Base-by-base conservation (phyloP, 345 rosid genomes). In the Abelmoschus esculentus region DNA sequence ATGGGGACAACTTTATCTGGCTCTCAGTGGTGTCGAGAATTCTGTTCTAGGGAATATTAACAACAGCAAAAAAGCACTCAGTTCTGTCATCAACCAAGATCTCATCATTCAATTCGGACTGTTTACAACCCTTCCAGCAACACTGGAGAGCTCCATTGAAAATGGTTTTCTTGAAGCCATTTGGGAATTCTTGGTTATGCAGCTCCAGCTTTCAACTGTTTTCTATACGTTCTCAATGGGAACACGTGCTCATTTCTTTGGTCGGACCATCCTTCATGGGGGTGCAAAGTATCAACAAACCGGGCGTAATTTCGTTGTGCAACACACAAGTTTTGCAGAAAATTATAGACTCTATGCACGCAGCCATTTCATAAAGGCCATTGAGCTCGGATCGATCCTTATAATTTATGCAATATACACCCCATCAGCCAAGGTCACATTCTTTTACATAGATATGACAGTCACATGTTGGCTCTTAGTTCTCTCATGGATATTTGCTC, bases 181-280 rank as follows among this genome's bases (percentile, higher is more conserved):
- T 60, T 91, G 98, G 96, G 98, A 89, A 79, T 93, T 93, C 86
- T 73, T 93, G 66, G 88, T 90, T 7, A 91, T 93, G 96, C 87
- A 88, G 84, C 88, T 93, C 64, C 97, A 93, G 81, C 95, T 93
- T 53, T 90, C 97, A 73, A 86, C 95, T 22, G 81, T 93, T 53
- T 93, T 93, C 83, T 93, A 93, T 78, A 88, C 98, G 31, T 93
- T 93, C 73, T 93, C 98, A 58, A 81, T 87, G 95, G 98, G 98
- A 77, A 91, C 98, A 31, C 90, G 93, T 67, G 85, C 88, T 14
- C 98, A 93, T 82, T 93, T 81, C 82, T 91, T 93, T 78, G 97
- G 98, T 65, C 85, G 92, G 74, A 93, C 98, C 18, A 80, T 93
- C 70, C 97, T 93, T 74, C 97, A 93, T 72, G 98, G 98, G 71